Conservation (phyloP, 2,329 filamentous ascomycete species). For the Trichothecium roseum region DNA sequence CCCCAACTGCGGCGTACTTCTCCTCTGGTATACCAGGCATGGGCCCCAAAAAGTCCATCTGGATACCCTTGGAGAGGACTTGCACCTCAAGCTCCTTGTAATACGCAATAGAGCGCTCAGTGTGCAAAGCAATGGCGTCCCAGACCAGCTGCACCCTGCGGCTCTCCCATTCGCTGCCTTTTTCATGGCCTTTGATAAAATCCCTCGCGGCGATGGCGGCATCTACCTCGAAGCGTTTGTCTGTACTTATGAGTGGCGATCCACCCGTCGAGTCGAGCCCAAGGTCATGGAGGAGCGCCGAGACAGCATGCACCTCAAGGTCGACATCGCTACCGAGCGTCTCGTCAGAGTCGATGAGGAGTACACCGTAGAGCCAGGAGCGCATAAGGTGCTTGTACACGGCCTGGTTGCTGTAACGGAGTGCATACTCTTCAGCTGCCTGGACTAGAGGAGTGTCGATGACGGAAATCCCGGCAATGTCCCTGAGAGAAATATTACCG, state of each 20-base stretch:
- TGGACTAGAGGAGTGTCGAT: conserved; percentile 23
- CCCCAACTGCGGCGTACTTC: conserved; percentile 20
- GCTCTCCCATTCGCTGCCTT: too few species aligned
- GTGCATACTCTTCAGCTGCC: conserved; percentile 20
- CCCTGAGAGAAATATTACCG: too few species aligned
- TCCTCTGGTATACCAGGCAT: conserved; percentile 16
- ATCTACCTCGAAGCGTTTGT: too few species aligned
- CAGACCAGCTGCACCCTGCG: too few species aligned
- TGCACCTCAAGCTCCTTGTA: too few species aligned
- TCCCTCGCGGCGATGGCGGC: too few species aligned
- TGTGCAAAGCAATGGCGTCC: too few species aligned
- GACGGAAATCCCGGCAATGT: conserved; percentile 20
- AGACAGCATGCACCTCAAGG: conserved; percentile 25
- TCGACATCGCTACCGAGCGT: conserved; percentile 18
- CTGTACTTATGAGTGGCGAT: conserved; percentile 22
- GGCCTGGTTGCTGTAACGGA: conserved; percentile 14
- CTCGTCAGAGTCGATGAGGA: conserved; percentile 10
- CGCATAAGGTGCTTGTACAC: conserved; percentile 26
- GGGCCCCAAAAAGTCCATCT: too few species aligned
- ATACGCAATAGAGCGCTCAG: too few species aligned
- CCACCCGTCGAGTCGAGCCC: conserved; percentile 26
- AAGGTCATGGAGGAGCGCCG: conserved; percentile 30
- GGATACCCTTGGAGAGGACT: too few species aligned
- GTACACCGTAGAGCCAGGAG: conserved; percentile 14
- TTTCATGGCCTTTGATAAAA: too few species aligned